Percentiles rank a stretch among this genome's conserved stretches.
Evolutionary conservation across 352 stramenopile species (phyloP).

Genomic region (Phytophthora sansomeana): DNA sequence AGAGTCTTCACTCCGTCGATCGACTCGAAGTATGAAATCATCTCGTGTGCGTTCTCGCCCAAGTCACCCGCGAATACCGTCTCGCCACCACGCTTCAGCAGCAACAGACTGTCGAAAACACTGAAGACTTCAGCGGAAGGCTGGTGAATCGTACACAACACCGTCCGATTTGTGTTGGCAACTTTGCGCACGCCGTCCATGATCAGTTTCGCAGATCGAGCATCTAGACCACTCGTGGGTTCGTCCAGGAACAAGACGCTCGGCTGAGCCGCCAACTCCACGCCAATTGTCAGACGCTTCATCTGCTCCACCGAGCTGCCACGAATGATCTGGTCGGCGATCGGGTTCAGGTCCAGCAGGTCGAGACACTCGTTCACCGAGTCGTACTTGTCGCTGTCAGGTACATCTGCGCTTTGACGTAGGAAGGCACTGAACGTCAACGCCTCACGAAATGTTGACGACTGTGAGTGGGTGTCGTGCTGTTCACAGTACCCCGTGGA

Average conservation of each 20-base stretch:
- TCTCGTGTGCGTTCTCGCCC: conserved; percentile 42
- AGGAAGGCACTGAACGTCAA: conserved; percentile 42
- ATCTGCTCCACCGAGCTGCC: conserved; percentile 37
- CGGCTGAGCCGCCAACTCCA: conserved; percentile 31
- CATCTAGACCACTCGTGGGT: conserved; percentile 90
- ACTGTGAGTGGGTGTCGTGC: conserved; percentile 89
- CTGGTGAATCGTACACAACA: conserved; percentile 95
- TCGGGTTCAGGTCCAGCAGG: conserved; percentile 30
- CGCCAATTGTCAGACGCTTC: conserved; percentile 46
- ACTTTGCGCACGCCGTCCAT: conserved; percentile 90
- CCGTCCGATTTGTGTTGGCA: conserved; percentile 67
- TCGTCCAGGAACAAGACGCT: conserved; percentile 61
- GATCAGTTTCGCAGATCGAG: conserved; percentile 85
- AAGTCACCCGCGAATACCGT: conserved; percentile 66
- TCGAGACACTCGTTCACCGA: conserved; percentile 37
- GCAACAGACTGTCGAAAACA: conserved; percentile 34
- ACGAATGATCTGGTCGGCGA: conserved; percentile 48
- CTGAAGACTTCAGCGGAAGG: conserved; percentile 87
- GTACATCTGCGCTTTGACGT: conserved; percentile 33
- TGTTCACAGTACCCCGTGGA: conserved; percentile 76
- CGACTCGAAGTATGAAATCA: conserved; percentile 39
- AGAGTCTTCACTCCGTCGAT: conserved; percentile 55
- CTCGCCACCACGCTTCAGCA: conserved; percentile 43
- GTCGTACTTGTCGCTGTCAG: conserved; percentile 46
- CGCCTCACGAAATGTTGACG: conserved; percentile 84